Conservation (phyloP, 768 basidiomycete species). For the Termitomyces eurrhizus region DNA sequence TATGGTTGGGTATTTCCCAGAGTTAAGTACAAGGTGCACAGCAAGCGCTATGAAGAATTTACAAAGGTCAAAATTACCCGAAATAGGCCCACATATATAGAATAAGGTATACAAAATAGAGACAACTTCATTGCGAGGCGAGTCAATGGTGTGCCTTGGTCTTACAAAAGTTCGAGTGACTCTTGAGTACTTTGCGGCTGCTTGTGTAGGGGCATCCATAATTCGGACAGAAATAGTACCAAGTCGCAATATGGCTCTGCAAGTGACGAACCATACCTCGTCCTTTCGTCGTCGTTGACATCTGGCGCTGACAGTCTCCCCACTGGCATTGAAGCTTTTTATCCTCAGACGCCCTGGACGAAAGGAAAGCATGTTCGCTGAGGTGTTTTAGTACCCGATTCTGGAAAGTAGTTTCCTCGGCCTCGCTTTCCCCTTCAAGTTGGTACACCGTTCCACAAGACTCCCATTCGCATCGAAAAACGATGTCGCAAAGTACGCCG, state of each 20-base stretch:
- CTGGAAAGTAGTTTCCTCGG: neutral
- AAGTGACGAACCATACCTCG: constrained; percentile 3
- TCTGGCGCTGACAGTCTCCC: neutral
- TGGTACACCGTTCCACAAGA: neutral
- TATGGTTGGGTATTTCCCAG: neutral
- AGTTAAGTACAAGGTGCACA: neutral
- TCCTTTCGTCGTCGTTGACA: neutral
- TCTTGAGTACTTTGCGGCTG: neutral
- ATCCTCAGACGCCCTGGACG: neutral
- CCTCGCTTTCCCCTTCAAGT: neutral
- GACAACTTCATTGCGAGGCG: neutral
- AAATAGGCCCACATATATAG: neutral
- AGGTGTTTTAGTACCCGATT: neutral
- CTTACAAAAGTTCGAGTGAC: neutral
- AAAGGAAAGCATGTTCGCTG: neutral
- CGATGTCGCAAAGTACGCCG: neutral
- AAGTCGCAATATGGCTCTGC: constrained; percentile 2
- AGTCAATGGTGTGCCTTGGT: neutral
- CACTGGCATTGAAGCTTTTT: neutral
- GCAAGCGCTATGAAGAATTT: neutral
- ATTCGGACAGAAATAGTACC: constrained; percentile 5
- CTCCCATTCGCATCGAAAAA: neutral
- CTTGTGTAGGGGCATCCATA: neutral
- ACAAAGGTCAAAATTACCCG: neutral
- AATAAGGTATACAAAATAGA: neutral